Evolutionary conservation across 1,139 yeast genomes (phyloP), one percentile per base, ranked within the genome.

Genomic region (Saccharomyces hybrid): DNA sequence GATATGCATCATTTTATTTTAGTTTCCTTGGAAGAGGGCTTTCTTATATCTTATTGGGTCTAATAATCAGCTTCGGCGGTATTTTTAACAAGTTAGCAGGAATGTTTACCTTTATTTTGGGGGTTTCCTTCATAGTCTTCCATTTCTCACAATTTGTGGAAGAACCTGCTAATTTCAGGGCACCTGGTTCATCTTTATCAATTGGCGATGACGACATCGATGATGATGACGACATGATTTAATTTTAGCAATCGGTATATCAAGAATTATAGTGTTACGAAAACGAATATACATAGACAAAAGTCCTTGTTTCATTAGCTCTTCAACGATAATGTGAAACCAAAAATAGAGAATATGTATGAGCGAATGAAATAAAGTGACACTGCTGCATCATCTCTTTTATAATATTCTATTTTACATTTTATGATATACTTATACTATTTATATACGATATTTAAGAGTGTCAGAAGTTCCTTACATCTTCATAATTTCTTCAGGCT

Each of bases 1-100:
- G 81, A 13, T 88, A 84, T 67, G 93, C 86, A 19, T 86, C 95
- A 2, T 89, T 90, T 65, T 67, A 66, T 57, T 87, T 86, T 69
- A 87, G 95, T 14, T 89, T 89, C 66, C 71, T 87, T 16, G 97
- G 97, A 4, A 79, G 97, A 64, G 97, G 96, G 19, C 67, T 83
- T 11, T 81, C 86, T 64, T 87, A 88, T 70, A 75, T 86, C n/a
- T 74, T 87, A 54, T 74, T 88, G 55, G 89, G 88, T 23, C 76
- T 83, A 29, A 74, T 85, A 61, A 76, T 86, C 60, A 77, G 82
- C 51, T 84, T 83, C 47, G 84, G 81, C 28, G 79, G 84, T 55
- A 70, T 78, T 25, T 74, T 85, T 62, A 75, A 86, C 58, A 69
- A 78, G 52, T 71, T 86, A 54, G 76, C 83, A 16, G 84, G 83